phyloP scores from a whole-genome alignment of 2,329 filamentous ascomycete species.

The Fusarium buharicum region DNA sequence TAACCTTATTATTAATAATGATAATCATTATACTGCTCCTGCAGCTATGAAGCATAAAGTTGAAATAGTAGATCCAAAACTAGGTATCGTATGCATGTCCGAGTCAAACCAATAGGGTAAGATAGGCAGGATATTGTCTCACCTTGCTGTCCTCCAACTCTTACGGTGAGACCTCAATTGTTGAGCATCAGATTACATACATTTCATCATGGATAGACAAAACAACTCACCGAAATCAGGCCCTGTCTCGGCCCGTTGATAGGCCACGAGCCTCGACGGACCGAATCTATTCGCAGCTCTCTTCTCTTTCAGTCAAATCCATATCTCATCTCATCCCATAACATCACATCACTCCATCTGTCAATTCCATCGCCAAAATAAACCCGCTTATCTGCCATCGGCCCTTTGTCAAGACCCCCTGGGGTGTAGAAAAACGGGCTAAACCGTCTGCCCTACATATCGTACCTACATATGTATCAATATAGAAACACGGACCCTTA shows the following conservation, averaged over 20 bases:
- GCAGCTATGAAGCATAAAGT: background rate
- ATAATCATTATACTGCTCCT: too few relatives aligned
- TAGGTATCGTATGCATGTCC: background rate
- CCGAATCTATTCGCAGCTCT: constrained; percentile 40
- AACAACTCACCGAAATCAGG: constrained; percentile 32
- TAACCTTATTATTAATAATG: too few relatives aligned
- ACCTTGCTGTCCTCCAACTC: constrained; percentile 10
- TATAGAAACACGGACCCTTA: constrained; percentile 7
- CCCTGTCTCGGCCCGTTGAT: constrained; percentile 39
- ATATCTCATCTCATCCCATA: constrained; percentile 13
- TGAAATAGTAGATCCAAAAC: background rate
- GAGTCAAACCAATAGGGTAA: constrained; percentile 5
- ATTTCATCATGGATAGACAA: constrained; percentile 15
- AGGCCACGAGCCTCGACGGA: constrained; percentile 41
- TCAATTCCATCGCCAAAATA: constrained; percentile 36
- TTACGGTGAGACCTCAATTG: constrained; percentile 31
- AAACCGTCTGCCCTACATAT: background rate
- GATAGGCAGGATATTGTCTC: background rate
- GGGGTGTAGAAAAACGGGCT: constrained; percentile 20
- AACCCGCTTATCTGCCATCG: constrained; percentile 37
- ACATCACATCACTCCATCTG: constrained; percentile 21
- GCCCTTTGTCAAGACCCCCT: constrained; percentile 18
- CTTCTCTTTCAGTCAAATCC: background rate
- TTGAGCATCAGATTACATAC: constrained; percentile 25
- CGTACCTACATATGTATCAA: constrained; percentile 6